Conservation (phyloP, 495 filamentous ascomycete species). For the Chaetomium tenue region DNA sequence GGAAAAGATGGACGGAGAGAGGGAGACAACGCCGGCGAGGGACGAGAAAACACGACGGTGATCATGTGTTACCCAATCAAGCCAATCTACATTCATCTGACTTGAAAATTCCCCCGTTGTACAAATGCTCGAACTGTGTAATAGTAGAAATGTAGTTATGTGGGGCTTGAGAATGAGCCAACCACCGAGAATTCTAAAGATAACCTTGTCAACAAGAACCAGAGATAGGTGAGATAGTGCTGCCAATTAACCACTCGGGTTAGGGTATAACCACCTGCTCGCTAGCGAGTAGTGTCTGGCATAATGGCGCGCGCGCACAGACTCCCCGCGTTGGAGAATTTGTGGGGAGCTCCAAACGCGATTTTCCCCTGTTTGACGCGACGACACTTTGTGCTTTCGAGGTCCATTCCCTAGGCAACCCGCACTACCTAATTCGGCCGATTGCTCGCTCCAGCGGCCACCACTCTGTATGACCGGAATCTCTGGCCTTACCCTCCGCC, state of each 20-base stretch:
- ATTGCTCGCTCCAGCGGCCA: conserved; percentile 17
- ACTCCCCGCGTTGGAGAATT: conserved; percentile 9
- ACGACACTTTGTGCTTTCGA: conserved; percentile 5
- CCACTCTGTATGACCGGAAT: conserved; percentile 35
- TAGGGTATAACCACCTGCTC: neutral
- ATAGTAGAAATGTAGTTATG: too few relatives aligned
- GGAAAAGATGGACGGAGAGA: neutral
- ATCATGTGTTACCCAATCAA: too few relatives aligned
- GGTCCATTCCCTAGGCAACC: neutral
- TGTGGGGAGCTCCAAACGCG: conserved; percentile 11
- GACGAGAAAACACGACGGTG: too few relatives aligned
- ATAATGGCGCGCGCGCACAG: neutral
- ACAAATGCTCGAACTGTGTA: too few relatives aligned
- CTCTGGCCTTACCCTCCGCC: conserved; percentile 28
- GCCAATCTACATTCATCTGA: too few relatives aligned
- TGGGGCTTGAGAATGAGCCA: too few relatives aligned
- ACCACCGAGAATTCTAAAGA: too few relatives aligned
- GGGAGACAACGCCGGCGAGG: neutral
- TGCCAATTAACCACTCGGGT: neutral
- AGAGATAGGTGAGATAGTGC: too few relatives aligned
- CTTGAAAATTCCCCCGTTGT: too few relatives aligned
- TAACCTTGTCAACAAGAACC: too few relatives aligned
- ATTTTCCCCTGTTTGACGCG: conserved; percentile 20
- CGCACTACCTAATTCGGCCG: neutral
- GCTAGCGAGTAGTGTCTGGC: conserved; percentile 12